Evolutionary conservation across 1,139 yeast species (phyloP), one percentile per base, ranked within the genome.

Genomic region (Yamadazyma diospyri): DNA sequence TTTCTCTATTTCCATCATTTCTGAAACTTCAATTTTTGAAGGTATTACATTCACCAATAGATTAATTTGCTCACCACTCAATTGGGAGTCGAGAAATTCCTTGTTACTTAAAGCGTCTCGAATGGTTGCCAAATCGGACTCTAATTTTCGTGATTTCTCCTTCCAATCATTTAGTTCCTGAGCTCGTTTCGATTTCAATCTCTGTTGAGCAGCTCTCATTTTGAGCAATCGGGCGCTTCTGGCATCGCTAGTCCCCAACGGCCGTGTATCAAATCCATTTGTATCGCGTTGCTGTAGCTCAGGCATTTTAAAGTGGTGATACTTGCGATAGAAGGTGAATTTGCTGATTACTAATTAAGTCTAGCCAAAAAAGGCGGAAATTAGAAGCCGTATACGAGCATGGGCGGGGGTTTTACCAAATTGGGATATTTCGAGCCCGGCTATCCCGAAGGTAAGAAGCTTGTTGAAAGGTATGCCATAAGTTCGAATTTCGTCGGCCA

Each of bases 201-300:
- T 14, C 15, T 23, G 25, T 11, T 23, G 25, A 11, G 16, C 16
- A n/a, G 13, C 25, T 13, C 25, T 23, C 25, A 23, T 23, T 5
- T 13, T 13, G 9, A 13, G n/a, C 5, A 23, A 15, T 12, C 25
- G 13, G 5, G 13, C 5, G 5, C 7, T 13, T 23, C 25, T n/a
- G 16, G n/a, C 15, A 11, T n/a, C 16, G 5, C 9, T 18, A 18
- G 6, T 7, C 9, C 20, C 6, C 20, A 18, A 18, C 9, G 20
- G 20, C 20, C 9, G 6, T 6, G 20, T 9, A 7, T 18, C 20
- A 18, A 18, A 7, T 9, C 9, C 20, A 18, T 18, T 9, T 7
- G 8, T 9, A 18, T 7, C 6, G 8, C 20, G 9, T 18, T 18
- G 9, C 20, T 18, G 9, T 7, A 7, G 20, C 9, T 18, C 6